Conservation (phyloP, 176 grass and related monocot species). For the Tuctoria greenei region DNA sequence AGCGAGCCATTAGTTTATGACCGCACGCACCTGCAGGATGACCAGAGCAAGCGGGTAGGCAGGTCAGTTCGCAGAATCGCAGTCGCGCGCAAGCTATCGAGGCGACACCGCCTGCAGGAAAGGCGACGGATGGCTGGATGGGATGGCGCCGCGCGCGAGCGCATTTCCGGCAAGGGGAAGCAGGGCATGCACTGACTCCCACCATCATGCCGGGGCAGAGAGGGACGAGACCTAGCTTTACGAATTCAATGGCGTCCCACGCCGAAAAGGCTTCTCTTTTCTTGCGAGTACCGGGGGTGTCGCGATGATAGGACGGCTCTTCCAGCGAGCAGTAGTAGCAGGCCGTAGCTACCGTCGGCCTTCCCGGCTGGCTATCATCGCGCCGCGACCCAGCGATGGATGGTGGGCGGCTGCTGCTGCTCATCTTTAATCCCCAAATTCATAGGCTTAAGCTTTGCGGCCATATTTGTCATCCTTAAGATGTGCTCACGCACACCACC, state of each 20-base stretch:
- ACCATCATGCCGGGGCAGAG: constrained; percentile 39
- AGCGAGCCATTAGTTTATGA: not conserved
- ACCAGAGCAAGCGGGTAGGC: no score
- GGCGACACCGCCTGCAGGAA: constrained; percentile 11
- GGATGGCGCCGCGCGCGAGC: constrained; percentile 1
- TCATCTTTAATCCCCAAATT: no score
- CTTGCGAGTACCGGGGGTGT: not conserved
- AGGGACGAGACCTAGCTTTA: constrained; percentile 28
- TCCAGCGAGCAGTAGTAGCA: not conserved
- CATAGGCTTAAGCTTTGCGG: no score
- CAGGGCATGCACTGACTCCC: constrained; percentile 39
- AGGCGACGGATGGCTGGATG: no score
- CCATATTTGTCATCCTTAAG: no score
- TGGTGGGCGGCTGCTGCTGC: no score
- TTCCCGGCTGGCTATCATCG: constrained; percentile 30
- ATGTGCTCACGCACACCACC: no score
- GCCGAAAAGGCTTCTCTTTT: not conserved
- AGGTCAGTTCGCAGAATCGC: no score
- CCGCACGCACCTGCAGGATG: not conserved
- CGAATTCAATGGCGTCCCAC: constrained; percentile 34
- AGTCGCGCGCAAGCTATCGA: not conserved
- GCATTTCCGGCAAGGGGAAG: not conserved
- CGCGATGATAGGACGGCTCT: constrained; percentile 23
- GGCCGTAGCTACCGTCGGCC: not conserved
- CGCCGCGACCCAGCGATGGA: not conserved